A percentile compares a stretch with the other conserved stretches of the same genome.
These are phyloP conservation scores for Pontederia crassipes DNA, from an alignment of 176 grass and related monocot species.

Conservation along the genomic window DNA sequence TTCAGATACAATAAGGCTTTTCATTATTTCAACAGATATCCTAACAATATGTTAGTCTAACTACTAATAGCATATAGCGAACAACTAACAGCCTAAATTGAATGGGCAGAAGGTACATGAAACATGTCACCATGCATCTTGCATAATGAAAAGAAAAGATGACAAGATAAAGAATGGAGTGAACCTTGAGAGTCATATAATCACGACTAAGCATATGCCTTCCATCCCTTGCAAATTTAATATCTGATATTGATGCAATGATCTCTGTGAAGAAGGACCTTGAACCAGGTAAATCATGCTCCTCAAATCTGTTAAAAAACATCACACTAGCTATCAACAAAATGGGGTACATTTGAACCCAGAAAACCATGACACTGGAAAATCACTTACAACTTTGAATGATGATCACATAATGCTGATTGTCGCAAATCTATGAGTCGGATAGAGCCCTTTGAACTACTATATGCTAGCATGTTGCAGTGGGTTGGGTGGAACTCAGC, in stretches of 20 bases:
- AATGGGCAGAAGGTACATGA: no score
- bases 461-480: slow-evolving; percentile 13
- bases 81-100: no score
- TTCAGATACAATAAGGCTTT: no score
- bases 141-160: no score
- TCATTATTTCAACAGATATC: no score
- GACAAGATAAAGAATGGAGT: neutral
- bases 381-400: slow-evolving; percentile 15
- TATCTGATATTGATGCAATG: slow-evolving; percentile 83
- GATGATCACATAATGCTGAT: slow-evolving; percentile 13
- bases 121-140: no score
- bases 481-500: slow-evolving; percentile 15
- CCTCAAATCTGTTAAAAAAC: slow-evolving; percentile 62
- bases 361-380: neutral
- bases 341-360: neutral
- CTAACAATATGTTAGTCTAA: no score
- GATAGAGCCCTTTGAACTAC: slow-evolving; percentile 16
- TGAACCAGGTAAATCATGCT: slow-evolving; percentile 68
- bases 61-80: no score
- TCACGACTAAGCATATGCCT: slow-evolving; percentile 88
- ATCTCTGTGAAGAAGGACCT: slow-evolving; percentile 94
- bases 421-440: slow-evolving; percentile 16
- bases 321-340: slow-evolving; percentile 16
- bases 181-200: slow-evolving; percentile 96
- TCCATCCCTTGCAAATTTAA: slow-evolving; percentile 78